These are phyloP conservation scores for Kwoniella pini DNA, from an alignment of 768 basidiomycete genomes.

Conservation along the genomic window DNA sequence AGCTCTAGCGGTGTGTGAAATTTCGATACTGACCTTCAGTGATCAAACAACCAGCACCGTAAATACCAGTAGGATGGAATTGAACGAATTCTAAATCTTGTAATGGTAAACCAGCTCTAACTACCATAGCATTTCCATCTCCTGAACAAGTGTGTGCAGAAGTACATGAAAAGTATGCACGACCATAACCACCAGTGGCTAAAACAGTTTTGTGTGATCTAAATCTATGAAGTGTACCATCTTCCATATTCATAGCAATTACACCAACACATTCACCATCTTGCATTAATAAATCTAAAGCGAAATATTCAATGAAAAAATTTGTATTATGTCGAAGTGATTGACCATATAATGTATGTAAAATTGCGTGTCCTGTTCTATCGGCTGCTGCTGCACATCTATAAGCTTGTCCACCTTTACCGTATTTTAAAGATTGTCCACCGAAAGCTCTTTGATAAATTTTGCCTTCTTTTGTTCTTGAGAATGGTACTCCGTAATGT, in stretches of 20 bases:
- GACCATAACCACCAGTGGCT: constrained; percentile 97
- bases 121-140: constrained; percentile 98
- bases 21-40: constrained; percentile 74
- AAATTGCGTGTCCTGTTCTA: constrained; percentile 95
- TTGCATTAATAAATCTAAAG: constrained; percentile 98
- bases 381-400: constrained; percentile 98
- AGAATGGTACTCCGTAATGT: constrained; percentile 98
- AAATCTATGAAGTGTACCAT: constrained; percentile 98
- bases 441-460: constrained; percentile 99
- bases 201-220: constrained; percentile 96
- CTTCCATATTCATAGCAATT: constrained; percentile 99
- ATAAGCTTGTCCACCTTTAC: constrained; percentile 98
- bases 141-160: constrained; percentile 99
- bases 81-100: constrained; percentile 99
- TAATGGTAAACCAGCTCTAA: constrained; percentile 89
- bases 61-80: constrained; percentile 99
- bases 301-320: constrained; percentile 99
- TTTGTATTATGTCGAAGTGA: constrained; percentile 98
- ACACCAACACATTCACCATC: constrained; percentile 99
- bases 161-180: constrained; percentile 95
- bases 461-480: constrained; percentile 96
- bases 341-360: constrained; percentile 99
- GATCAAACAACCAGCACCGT: constrained; percentile 97
- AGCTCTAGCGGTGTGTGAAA: neutral
- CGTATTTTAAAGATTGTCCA: constrained; percentile 93